phyloP scores from a whole-genome alignment of 805 yeast genomes.

The Groenewaldozyma tartarivorans region DNA sequence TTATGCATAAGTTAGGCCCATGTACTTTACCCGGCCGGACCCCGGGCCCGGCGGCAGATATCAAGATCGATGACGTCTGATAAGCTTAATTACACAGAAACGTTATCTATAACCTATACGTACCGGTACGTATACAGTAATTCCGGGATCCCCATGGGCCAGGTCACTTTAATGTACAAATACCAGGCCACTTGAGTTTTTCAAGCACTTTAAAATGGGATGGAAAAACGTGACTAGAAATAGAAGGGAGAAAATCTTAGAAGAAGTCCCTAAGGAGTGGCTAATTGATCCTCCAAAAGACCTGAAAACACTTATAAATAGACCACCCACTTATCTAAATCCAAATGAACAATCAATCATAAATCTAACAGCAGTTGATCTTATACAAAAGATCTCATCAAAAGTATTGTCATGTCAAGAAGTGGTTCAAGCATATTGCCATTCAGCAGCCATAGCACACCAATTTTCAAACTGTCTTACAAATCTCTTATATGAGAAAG shows the following conservation, averaged over 20 bases:
- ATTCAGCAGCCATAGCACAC: slow-evolving; percentile 50
- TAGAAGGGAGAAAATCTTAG: neutral
- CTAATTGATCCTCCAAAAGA: neutral
- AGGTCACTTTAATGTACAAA: too few relatives aligned
- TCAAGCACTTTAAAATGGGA: too few relatives aligned
- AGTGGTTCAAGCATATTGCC: slow-evolving; percentile 46
- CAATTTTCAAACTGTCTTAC: slow-evolving; percentile 34
- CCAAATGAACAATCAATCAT: neutral
- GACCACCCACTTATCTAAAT: neutral
- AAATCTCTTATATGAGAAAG: slow-evolving; percentile 42
- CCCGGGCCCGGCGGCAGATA: too few relatives aligned
- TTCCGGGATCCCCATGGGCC: neutral
- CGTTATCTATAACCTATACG: neutral
- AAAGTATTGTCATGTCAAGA: slow-evolving; percentile 17
- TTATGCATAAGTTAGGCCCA: too few relatives aligned
- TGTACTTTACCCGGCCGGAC: too few relatives aligned
- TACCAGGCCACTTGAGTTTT: too few relatives aligned
- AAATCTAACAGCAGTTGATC: neutral
- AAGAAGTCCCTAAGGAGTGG: neutral
- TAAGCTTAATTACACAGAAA: too few relatives aligned
- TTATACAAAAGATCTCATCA: neutral
- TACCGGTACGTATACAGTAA: neutral
- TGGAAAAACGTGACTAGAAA: slow-evolving; percentile 1
- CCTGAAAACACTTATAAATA: too few relatives aligned
- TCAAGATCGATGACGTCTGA: too few relatives aligned